Evolutionary conservation across 2,329 filamentous ascomycete species (phyloP).

Genomic region (Remersonia thermophila): DNA sequence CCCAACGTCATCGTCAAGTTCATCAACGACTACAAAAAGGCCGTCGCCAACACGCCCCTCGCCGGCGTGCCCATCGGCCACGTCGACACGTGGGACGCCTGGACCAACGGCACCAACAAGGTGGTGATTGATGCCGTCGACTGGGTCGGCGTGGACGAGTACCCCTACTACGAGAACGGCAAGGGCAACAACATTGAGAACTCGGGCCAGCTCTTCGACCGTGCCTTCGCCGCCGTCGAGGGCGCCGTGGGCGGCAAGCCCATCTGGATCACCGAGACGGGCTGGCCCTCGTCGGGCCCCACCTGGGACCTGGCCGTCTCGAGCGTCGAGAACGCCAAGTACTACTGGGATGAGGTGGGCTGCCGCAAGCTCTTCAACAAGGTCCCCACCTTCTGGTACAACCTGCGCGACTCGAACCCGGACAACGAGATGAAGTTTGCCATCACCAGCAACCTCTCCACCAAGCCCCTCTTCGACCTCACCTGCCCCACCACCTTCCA

Average conservation of each 20-base stretch:
- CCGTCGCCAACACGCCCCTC: conserved; percentile 36
- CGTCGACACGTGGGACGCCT: conserved; percentile 57
- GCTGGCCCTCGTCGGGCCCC: conserved; percentile 48
- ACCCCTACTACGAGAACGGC: conserved; percentile 52
- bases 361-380: conserved; percentile 46
- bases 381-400: conserved; percentile 49
- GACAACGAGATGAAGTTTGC: conserved; percentile 47
- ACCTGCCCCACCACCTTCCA: conserved; percentile 36
- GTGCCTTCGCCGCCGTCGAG: conserved; percentile 31
- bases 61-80: conserved; percentile 45
- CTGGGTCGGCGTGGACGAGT: conserved; percentile 53
- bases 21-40: conserved; percentile 50
- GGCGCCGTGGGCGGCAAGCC: conserved; percentile 38
- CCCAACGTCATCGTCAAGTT: conserved; percentile 50
- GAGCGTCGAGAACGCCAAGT: conserved; percentile 45
- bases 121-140: conserved; percentile 49
- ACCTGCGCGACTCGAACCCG: conserved; percentile 47
- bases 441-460: conserved; percentile 41
- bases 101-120: conserved; percentile 47
- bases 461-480: conserved; percentile 39
- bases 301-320: conserved; percentile 43
- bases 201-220: conserved; percentile 41
- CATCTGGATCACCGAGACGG: conserved; percentile 53
- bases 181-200: conserved; percentile 45
- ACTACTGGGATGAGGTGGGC: conserved; percentile 50